Base-by-base conservation (phyloP, 2,329 filamentous ascomycete species). In the Aspergillus puulaauensis region DNA sequence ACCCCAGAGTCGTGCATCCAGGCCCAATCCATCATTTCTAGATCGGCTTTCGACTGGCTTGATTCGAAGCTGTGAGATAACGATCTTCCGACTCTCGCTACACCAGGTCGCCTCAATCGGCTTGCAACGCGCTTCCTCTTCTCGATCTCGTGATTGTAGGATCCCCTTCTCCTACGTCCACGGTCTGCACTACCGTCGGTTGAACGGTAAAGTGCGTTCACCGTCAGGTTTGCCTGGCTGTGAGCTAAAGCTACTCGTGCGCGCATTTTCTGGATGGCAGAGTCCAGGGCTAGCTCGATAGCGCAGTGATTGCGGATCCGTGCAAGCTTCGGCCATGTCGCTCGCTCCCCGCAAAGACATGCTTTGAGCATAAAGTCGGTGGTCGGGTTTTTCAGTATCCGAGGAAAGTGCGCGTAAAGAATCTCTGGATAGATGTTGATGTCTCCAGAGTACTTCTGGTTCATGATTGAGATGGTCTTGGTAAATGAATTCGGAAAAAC, bases 401-500 rank as follows among this genome's bases (percentile, higher is more conserved):
- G 83, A 1, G 90, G 88, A 21, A 96, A 84, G 61, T 96, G 88
- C 7, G 86, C 82, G 52, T 89, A 86, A 4, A 83, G 84, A 57
- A 96, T 88, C 54, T 91, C 86, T 0, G 93, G 93, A 33, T 96
- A 81, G 54, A 98, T 96, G 45, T 92, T 98, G 70, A 98, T 96
- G 73, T 98, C 93, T 6, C 93, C 93, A 2, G 90, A 93, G 69
- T 98, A 98, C 62, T 90, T 91, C 68, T 98, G 93, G 62, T 87
- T 93, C 50, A 98, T 81, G 15, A 98, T 86, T 2, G 90, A 93
- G 43, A 86, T 84, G 21, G 88, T 81, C 71, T 96, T 96, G 47
- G 88, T 90, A 64, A 91, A 82, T 1, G 90, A 80, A 57, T 89
- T 95, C 15, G 91, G 90, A 61, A 95, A 88, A 44, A 96, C 77